phyloP scores from a whole-genome alignment of 129 eudicot genomes.

The sunflower (Helianthus annuus) region HanXRQr2.0-SUNRISE NC_035439.2:123139673-123140172 shows the following conservation, averaged over 20 bases:
- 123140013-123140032: constrained; percentile 28
- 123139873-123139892: constrained; percentile 29
- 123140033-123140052: constrained; percentile 28
- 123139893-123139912: constrained; percentile 20
- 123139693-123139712: constrained; percentile 36
- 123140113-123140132: constrained; percentile 23
- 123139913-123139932: constrained; percentile 21
- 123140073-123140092: constrained; percentile 34
- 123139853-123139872: constrained; percentile 22
- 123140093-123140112: constrained; percentile 49
- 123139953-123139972: constrained; percentile 37
- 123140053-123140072: constrained; percentile 39
- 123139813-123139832: constrained; percentile 42
- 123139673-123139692: constrained; percentile 75
- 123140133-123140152: background rate
- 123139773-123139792: constrained; percentile 13
- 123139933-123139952: constrained; percentile 45
- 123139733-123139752: constrained; percentile 25
- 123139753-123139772: constrained; percentile 29
- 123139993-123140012: constrained; percentile 17
- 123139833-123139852: constrained; percentile 10
- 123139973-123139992: constrained; percentile 44
- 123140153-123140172: constrained; percentile 4
- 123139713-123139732: constrained; percentile 29
- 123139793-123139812: constrained; percentile 62